Evolutionary conservation across 768 basidiomycete genomes (phyloP).

Genomic region (Jaapia argillacea): DNA sequence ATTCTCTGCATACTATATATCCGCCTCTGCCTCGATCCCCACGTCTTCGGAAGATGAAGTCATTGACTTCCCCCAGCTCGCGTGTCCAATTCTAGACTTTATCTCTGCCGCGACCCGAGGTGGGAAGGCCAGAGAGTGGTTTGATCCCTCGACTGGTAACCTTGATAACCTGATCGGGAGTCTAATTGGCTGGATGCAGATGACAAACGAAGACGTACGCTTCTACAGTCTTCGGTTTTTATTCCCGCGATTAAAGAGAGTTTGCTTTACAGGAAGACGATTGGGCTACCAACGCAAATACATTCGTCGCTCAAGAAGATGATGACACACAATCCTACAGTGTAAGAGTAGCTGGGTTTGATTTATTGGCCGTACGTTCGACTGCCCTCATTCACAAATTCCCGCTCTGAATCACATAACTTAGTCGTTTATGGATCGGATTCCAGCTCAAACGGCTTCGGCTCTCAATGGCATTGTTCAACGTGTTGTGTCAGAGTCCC

Average conservation of each 20-base stretch:
- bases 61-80: conserved; percentile 67
- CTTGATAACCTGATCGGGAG: conserved; percentile 39
- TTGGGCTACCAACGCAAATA: conserved; percentile 84
- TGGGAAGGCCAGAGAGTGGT: conserved; percentile 57
- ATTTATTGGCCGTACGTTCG: conserved; percentile 58
- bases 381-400: conserved; percentile 1
- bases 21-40: conserved; percentile 43
- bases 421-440: conserved; percentile 51
- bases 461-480: conserved; percentile 46
- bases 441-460: conserved; percentile 36
- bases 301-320: conserved; percentile 91
- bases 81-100: conserved; percentile 77
- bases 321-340: conserved; percentile 82
- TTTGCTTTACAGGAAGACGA: conserved; percentile 60
- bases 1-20: conserved; percentile 54
- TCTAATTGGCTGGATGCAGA: conserved; percentile 68
- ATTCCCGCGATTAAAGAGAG: not conserved
- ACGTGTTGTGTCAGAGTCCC: conserved; percentile 47
- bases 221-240: not conserved
- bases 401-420: not conserved
- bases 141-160: conserved; percentile 40
- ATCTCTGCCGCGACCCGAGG: conserved; percentile 54
- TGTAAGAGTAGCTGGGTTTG: conserved; percentile 76
- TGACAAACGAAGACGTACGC: conserved; percentile 83
- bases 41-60: conserved; percentile 65